Evolutionary conservation across 164 flowering plant species (phyloP).

Genomic region (Magnolia officinalis): DNA sequence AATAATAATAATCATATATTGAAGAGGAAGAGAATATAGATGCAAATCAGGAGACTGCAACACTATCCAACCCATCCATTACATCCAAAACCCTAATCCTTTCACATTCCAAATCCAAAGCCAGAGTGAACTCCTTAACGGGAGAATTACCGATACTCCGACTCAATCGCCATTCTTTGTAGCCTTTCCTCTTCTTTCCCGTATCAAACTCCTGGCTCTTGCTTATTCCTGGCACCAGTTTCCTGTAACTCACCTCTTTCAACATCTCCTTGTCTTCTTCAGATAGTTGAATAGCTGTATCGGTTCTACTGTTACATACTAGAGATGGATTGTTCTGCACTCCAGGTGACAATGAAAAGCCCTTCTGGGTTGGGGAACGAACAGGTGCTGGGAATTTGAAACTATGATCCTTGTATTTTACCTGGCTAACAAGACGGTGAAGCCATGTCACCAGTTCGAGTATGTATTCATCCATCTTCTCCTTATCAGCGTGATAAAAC

Average conservation of each 20-base stretch:
- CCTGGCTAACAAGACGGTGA: constrained; percentile 70
- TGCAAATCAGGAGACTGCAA: constrained; percentile 1
- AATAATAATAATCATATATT: neutral
- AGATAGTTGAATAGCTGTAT: constrained; percentile 25
- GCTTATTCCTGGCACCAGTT: constrained; percentile 80
- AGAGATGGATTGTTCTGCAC: constrained; percentile 33
- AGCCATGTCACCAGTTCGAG: constrained; percentile 88
- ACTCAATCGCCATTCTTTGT: constrained; percentile 52
- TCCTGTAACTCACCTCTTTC: constrained; percentile 59
- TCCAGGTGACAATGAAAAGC: constrained; percentile 25
- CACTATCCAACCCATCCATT: constrained; percentile 65
- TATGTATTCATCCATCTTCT: constrained; percentile 70
- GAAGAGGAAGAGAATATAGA: neutral
- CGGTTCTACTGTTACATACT: neutral
- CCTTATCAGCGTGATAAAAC: constrained; percentile 88
- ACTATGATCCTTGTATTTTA: constrained; percentile 43
- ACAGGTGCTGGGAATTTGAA: constrained; percentile 69
- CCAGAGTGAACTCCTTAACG: constrained; percentile 40
- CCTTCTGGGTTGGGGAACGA: constrained; percentile 57
- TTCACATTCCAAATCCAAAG: constrained; percentile 66
- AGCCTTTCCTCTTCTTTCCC: constrained; percentile 31
- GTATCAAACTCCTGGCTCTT: constrained; percentile 83
- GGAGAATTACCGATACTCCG: constrained; percentile 83
- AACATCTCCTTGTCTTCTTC: constrained; percentile 82
- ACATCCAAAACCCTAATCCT: constrained; percentile 78